Evolutionary conservation across 2,329 filamentous ascomycete species (phyloP).

Genomic region (Colletotrichum filicis): DNA sequence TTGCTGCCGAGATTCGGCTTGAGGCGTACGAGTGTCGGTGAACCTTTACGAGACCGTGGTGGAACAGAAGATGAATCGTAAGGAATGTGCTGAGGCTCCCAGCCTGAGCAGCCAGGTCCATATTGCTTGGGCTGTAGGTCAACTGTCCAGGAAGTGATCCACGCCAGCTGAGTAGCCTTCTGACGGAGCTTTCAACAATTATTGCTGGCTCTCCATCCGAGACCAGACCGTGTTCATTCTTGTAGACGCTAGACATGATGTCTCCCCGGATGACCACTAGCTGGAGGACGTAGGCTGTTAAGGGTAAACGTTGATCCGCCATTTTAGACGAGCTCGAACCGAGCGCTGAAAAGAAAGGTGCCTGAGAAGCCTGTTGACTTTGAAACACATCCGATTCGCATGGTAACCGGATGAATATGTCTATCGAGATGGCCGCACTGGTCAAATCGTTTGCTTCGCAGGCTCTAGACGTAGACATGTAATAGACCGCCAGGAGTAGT

Average conservation of each 20-base stretch:
- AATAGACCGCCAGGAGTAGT: constrained; percentile 74
- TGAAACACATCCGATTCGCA: constrained; percentile 71
- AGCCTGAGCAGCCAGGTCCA: constrained; percentile 65
- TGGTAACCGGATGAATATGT: constrained; percentile 75
- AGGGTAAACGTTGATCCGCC: constrained; percentile 49
- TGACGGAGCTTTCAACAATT: constrained; percentile 58
- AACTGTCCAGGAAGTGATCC: constrained; percentile 65
- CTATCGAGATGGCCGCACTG: constrained; percentile 70
- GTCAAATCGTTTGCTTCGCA: constrained; percentile 72
- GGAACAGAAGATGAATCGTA: constrained; percentile 74
- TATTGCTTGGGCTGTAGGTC: constrained; percentile 64
- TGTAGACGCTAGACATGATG: constrained; percentile 68
- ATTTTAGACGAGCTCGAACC: constrained; percentile 38
- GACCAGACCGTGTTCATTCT: not conserved
- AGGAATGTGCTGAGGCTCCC: constrained; percentile 68
- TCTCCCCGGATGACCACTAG: constrained; percentile 74
- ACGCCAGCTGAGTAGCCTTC: constrained; percentile 68
- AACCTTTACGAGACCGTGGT: constrained; percentile 71
- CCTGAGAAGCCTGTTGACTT: constrained; percentile 63
- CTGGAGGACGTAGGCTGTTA: constrained; percentile 71
- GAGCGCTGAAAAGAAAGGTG: constrained; percentile 70
- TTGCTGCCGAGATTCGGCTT: constrained; percentile 50
- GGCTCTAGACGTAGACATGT: constrained; percentile 69
- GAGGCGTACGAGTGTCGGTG: constrained; percentile 67
- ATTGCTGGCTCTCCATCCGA: constrained; percentile 37